Conservation (phyloP, 2,329 filamentous ascomycete species). For the Intubia oerlemansii region DNA sequence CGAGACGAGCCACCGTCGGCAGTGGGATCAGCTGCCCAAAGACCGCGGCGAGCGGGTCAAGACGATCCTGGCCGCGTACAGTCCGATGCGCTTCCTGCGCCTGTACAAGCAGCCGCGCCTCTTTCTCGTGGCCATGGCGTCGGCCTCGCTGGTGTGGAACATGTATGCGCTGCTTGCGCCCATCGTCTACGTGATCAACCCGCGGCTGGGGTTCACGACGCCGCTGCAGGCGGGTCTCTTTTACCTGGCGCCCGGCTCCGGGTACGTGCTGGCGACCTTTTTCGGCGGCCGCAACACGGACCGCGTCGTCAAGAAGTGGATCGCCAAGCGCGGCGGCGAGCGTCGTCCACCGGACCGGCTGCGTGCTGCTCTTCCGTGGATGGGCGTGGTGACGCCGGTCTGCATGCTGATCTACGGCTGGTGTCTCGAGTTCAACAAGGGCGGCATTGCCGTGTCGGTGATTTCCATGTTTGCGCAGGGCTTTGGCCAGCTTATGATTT, state of each 20-base stretch:
- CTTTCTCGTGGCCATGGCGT: conserved; percentile 31
- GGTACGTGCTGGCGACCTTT: conserved; percentile 44
- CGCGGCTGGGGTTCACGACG: conserved; percentile 38
- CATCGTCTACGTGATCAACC: conserved; percentile 48
- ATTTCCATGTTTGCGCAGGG: conserved; percentile 4
- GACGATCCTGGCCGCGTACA: conserved; percentile 32
- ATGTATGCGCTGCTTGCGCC: conserved; percentile 45
- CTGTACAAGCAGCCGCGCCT: conserved; percentile 43
- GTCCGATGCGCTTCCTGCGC: conserved; percentile 32
- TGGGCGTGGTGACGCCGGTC: conserved; percentile 21
- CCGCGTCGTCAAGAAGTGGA: conserved; percentile 37
- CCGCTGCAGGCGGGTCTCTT: conserved; percentile 45
- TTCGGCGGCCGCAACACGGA: conserved; percentile 48
- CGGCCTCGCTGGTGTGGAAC: too few species aligned
- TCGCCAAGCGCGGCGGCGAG: conserved; percentile 26
- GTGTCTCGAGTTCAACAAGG: conserved; percentile 3
- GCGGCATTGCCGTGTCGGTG: conserved; percentile 1
- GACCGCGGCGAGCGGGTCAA: conserved; percentile 21
- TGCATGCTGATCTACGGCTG: conserved; percentile 6
- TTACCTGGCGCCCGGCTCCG: conserved; percentile 46
- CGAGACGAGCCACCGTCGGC: conserved; percentile 34
- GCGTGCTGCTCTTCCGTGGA: conserved; percentile 34
- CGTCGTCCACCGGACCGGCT: conserved; percentile 51
- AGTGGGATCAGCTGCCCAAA: conserved; percentile 1
- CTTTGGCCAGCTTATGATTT: conserved; percentile 4